Evolutionary conservation across 352 stramenopile species (phyloP).

Genomic region (Phytophthora agathidicida): DNA sequence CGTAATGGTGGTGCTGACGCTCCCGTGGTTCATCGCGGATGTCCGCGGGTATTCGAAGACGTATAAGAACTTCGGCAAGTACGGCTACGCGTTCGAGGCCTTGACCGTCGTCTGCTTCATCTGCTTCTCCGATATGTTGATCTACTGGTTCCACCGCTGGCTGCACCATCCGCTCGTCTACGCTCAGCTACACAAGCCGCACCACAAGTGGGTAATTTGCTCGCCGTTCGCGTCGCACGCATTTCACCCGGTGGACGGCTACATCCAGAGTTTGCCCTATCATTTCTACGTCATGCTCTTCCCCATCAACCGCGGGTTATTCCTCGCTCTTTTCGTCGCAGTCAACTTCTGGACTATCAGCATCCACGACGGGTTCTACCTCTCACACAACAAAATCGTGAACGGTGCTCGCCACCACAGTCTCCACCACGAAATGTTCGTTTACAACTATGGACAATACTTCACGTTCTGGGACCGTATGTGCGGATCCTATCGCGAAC

Average conservation of each 20-base stretch:
- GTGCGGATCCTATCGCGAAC: slow-evolving; percentile 66
- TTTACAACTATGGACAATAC: slow-evolving; percentile 82
- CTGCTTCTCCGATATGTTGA: slow-evolving; percentile 79
- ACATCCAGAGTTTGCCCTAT: slow-evolving; percentile 71
- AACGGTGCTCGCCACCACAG: slow-evolving; percentile 73
- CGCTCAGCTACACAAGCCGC: slow-evolving; percentile 67
- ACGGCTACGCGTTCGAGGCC: slow-evolving; percentile 46
- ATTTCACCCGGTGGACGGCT: slow-evolving; percentile 78
- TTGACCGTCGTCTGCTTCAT: slow-evolving; percentile 63
- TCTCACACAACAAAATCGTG: slow-evolving; percentile 63
- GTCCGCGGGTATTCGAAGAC: slow-evolving; percentile 61
- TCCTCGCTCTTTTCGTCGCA: slow-evolving; percentile 61
- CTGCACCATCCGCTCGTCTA: slow-evolving; percentile 75
- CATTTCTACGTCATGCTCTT: slow-evolving; percentile 73
- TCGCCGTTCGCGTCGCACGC: slow-evolving; percentile 76
- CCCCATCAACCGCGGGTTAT: slow-evolving; percentile 62
- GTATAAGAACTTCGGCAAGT: slow-evolving; percentile 52
- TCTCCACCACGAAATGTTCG: slow-evolving; percentile 70
- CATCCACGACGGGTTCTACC: slow-evolving; percentile 71
- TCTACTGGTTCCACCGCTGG: slow-evolving; percentile 84
- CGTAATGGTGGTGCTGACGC: slow-evolving; percentile 63
- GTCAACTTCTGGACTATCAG: slow-evolving; percentile 86
- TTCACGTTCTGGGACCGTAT: slow-evolving; percentile 80
- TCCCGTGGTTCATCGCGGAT: slow-evolving; percentile 73
- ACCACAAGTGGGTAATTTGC: slow-evolving; percentile 81